Conservation (phyloP, 1,284 basidiomycete genomes). For the Ustilago tritici region DNA sequence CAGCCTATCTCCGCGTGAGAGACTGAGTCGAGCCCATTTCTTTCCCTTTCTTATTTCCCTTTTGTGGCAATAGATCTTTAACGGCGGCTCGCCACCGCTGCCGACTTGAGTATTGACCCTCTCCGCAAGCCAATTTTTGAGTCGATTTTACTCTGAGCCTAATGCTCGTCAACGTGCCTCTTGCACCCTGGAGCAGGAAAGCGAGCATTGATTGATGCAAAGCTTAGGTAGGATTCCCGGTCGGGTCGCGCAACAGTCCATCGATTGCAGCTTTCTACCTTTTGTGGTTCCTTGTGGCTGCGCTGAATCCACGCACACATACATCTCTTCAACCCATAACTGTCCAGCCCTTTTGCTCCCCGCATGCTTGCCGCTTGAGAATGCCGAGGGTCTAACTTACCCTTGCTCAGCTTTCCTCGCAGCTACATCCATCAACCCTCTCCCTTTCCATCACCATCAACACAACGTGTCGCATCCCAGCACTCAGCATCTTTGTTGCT, state of each 20-base stretch:
- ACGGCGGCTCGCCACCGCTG: slow-evolving; percentile 35
- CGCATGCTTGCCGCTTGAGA: background rate
- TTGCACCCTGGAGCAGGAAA: background rate
- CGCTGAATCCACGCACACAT: background rate
- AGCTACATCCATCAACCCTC: background rate
- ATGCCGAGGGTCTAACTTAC: background rate
- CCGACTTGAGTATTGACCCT: background rate
- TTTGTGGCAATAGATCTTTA: slow-evolving; percentile 31
- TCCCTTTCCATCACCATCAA: background rate
- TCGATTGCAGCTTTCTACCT: slow-evolving; percentile 6
- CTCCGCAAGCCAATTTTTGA: background rate
- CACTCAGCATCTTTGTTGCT: background rate
- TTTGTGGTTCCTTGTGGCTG: background rate
- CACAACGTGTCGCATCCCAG: no score
- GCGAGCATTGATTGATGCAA: background rate
- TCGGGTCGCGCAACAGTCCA: slow-evolving; percentile 5
- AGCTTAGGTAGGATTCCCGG: slow-evolving; percentile 12
- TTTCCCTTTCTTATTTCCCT: slow-evolving; percentile 5
- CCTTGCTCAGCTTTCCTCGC: background rate
- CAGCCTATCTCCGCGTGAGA: slow-evolving; percentile 4
- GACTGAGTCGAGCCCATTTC: slow-evolving; percentile 1
- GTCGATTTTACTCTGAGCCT: no score
- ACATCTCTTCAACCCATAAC: background rate
- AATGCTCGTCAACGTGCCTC: background rate
- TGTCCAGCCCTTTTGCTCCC: background rate